Percentiles rank a stretch among this genome's conserved stretches.
Conservation (phyloP, 176 grass and related monocot genomes). For the Eragrostis nindensis region DNA sequence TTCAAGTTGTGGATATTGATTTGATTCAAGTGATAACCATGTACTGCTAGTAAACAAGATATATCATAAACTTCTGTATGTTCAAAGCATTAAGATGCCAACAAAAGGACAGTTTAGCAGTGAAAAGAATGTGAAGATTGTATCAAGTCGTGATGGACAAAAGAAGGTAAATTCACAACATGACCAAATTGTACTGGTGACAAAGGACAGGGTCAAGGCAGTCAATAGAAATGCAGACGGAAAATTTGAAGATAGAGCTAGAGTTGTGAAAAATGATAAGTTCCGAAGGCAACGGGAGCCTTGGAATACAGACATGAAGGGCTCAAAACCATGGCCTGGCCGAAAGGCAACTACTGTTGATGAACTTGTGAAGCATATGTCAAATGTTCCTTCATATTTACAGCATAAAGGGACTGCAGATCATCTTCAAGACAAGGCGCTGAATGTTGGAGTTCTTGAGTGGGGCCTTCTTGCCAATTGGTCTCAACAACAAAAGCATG, state of each 20-base stretch:
- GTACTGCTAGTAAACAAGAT: constrained; percentile 20
- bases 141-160: constrained; percentile 35
- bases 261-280: constrained; percentile 55
- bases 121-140: constrained; percentile 40
- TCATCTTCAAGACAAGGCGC: constrained; percentile 74
- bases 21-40: constrained; percentile 30
- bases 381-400: constrained; percentile 89
- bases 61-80: constrained; percentile 39
- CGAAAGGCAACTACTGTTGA: constrained; percentile 58
- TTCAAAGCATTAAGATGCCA: constrained; percentile 51
- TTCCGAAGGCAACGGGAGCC: constrained; percentile 35
- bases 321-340: constrained; percentile 88
- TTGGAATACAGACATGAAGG: constrained; percentile 49
- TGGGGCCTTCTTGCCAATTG: constrained; percentile 85
- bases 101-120: constrained; percentile 49
- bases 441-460: constrained; percentile 91
- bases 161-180: constrained; percentile 47
- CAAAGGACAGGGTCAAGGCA: constrained; percentile 45
- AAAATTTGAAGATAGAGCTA: constrained; percentile 76
- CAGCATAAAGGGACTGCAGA: constrained; percentile 50
- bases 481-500: constrained; percentile 66
- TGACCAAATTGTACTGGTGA: constrained; percentile 39
- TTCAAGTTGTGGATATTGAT: constrained; percentile 9
- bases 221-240: constrained; percentile 34
- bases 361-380: constrained; percentile 95